A percentile compares a stretch with the other conserved stretches of the same genome.
Evolutionary conservation across 768 basidiomycete genomes (phyloP).

Genomic region (Calocybe gangraenosa): DNA sequence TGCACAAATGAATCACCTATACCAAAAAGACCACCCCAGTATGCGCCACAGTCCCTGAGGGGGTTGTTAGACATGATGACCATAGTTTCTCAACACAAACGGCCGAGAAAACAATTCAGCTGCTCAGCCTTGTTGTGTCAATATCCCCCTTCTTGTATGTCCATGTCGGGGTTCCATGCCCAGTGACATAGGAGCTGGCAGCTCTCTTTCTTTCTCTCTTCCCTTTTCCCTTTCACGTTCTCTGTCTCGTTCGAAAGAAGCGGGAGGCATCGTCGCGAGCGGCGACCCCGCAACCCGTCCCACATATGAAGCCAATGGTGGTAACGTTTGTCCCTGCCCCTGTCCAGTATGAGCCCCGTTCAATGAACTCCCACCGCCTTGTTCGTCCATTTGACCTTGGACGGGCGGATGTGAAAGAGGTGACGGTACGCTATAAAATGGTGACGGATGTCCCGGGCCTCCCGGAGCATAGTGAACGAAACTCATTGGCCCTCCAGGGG

Average conservation of each 20-base stretch:
- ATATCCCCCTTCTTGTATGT: constrained; percentile 30
- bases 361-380: not conserved
- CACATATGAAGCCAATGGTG: not conserved
- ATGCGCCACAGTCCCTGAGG: not conserved
- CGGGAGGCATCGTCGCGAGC: constrained; percentile 30
- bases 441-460: constrained; percentile 30
- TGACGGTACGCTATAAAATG: constrained; percentile 51
- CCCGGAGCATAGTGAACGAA: constrained; percentile 56
- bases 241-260: constrained; percentile 54
- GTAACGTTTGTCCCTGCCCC: not conserved
- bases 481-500: constrained; percentile 40
- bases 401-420: constrained; percentile 42
- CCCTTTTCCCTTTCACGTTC: constrained; percentile 49
- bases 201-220: constrained; percentile 43
- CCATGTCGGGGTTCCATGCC: constrained; percentile 36
- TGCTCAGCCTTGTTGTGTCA: constrained; percentile 28
- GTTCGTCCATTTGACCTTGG: constrained; percentile 23
- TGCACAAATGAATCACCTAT: not conserved
- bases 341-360: constrained; percentile 25
- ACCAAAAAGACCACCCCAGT: not conserved
- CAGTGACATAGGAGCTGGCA: constrained; percentile 43
- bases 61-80: too few species aligned
- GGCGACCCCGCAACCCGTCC: constrained; percentile 36
- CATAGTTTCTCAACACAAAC: not conserved
- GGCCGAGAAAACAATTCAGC: not conserved